These are phyloP conservation scores for Chaetomiaceae sp. DNA, from an alignment of 2,329 filamentous ascomycete genomes.

Conservation along the genomic window DNA sequence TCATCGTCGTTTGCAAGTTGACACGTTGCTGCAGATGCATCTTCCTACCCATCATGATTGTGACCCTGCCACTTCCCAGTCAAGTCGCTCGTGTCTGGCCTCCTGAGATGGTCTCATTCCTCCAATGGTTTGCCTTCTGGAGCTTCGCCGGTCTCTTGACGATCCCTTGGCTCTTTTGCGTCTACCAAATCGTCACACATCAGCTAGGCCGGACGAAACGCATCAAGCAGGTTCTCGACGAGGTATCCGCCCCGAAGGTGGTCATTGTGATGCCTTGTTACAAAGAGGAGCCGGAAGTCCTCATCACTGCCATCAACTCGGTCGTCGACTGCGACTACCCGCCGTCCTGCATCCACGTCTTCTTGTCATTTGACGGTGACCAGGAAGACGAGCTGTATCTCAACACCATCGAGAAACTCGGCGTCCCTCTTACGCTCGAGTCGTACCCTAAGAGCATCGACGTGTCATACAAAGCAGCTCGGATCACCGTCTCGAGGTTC, in stretches of 20 bases:
- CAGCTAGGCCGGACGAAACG: constrained; percentile 74
- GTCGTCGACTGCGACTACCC: constrained; percentile 93
- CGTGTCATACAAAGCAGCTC: constrained; percentile 71
- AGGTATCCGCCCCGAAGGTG: constrained; percentile 81
- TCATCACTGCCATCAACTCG: constrained; percentile 82
- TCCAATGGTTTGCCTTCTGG: constrained; percentile 97
- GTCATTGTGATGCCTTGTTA: constrained; percentile 97
- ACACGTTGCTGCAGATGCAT: constrained; percentile 45
- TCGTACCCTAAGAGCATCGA: constrained; percentile 87
- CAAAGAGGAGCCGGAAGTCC: constrained; percentile 77
- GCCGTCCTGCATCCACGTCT: constrained; percentile 84
- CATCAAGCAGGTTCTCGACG: constrained; percentile 79
- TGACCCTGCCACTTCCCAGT: constrained; percentile 77
- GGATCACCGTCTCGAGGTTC: constrained; percentile 87
- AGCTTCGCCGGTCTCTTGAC: constrained; percentile 79
- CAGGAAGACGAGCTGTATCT: constrained; percentile 84
- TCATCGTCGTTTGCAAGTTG: not conserved
- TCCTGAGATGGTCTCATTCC: constrained; percentile 54
- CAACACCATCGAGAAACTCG: constrained; percentile 76
- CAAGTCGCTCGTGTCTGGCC: constrained; percentile 71
- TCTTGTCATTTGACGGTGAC: constrained; percentile 90
- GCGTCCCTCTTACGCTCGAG: constrained; percentile 69
- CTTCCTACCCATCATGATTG: constrained; percentile 90
- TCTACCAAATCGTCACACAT: constrained; percentile 85
- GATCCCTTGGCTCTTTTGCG: constrained; percentile 86